Conservation (phyloP, 179 eudicot genomes). For the Spergularia azorica region DNA sequence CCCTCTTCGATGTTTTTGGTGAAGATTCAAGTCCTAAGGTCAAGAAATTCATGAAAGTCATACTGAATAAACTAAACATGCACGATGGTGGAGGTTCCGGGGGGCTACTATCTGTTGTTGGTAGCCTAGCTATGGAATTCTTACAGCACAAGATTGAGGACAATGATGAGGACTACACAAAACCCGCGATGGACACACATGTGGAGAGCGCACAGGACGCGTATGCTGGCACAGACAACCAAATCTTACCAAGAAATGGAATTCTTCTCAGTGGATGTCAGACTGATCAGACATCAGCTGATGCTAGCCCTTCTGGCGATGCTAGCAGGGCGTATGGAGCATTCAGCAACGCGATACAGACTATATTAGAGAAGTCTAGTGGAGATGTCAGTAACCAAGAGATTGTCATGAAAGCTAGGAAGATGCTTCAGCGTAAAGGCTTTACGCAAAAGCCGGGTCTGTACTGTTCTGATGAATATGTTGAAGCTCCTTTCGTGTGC, state of each 20-base stretch:
- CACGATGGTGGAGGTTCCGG: conserved; percentile 40
- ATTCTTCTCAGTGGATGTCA: conserved; percentile 91
- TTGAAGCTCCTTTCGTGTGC: conserved; percentile 66
- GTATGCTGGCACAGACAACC: conserved; percentile 62
- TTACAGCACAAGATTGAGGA: conserved; percentile 69
- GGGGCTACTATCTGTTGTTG: conserved; percentile 67
- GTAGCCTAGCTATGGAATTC: conserved; percentile 73
- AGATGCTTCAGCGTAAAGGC: conserved; percentile 67
- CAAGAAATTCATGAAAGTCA: conserved; percentile 87
- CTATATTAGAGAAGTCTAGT: conserved; percentile 51
- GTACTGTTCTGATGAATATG: conserved; percentile 68
- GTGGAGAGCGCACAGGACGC: conserved; percentile 66
- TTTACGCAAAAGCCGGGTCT: conserved; percentile 82
- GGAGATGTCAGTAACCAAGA: conserved; percentile 49
- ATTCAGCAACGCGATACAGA: conserved; percentile 76
- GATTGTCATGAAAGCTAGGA: conserved; percentile 63
- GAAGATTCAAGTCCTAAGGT: conserved; percentile 94
- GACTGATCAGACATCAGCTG: conserved; percentile 89
- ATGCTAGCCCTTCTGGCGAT: conserved; percentile 77
- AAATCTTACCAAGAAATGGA: conserved; percentile 63
- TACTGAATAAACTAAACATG: conserved; percentile 51
- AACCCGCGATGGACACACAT: conserved; percentile 64
- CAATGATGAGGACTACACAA: conserved; percentile 63
- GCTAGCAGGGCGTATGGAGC: conserved; percentile 77
- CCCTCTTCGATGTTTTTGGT: conserved; percentile 77